These are phyloP conservation scores for Ophiostoma piceae DNA, from an alignment of 2,329 filamentous ascomycete genomes.

Conservation along the genomic window DNA sequence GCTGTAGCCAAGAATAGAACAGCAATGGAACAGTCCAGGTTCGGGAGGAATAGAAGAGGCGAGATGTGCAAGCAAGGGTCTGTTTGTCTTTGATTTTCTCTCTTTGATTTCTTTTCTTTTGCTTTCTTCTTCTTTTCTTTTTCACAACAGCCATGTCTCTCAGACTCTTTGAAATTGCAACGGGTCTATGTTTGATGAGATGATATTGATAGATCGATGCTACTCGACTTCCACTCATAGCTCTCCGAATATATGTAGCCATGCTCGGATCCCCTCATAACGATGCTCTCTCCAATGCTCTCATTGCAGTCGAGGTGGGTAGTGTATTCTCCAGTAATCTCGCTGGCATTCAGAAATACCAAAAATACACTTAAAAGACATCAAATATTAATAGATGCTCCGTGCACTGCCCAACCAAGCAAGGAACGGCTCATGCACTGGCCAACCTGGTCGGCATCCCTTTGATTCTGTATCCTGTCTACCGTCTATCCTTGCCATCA, in stretches of 20 bases:
- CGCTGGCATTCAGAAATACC: background rate
- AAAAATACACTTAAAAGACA: background rate
- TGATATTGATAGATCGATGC: too few relatives aligned
- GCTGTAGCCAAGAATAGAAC: slow-evolving; percentile 11
- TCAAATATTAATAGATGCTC: background rate
- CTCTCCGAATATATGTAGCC: background rate
- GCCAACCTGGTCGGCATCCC: background rate
- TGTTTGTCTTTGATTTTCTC: background rate
- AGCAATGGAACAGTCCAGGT: slow-evolving; percentile 1
- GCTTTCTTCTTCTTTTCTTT: too few relatives aligned
- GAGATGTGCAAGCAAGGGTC: background rate
- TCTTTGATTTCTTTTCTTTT: background rate
- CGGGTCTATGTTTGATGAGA: background rate
- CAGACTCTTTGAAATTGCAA: background rate
- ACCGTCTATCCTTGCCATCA: too few relatives aligned
- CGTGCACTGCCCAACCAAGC: background rate
- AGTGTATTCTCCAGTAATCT: too few relatives aligned
- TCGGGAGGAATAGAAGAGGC: background rate
- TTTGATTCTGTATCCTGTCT: background rate
- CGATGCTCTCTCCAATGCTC: too few relatives aligned
- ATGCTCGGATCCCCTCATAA: background rate
- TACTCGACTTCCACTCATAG: background rate
- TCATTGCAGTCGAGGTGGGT: too few relatives aligned
- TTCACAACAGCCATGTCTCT: too few relatives aligned
- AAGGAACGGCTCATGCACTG: too few relatives aligned